Base-by-base conservation (phyloP, 176 grass and related monocot genomes). In the Aegilops bicornis region DNA sequence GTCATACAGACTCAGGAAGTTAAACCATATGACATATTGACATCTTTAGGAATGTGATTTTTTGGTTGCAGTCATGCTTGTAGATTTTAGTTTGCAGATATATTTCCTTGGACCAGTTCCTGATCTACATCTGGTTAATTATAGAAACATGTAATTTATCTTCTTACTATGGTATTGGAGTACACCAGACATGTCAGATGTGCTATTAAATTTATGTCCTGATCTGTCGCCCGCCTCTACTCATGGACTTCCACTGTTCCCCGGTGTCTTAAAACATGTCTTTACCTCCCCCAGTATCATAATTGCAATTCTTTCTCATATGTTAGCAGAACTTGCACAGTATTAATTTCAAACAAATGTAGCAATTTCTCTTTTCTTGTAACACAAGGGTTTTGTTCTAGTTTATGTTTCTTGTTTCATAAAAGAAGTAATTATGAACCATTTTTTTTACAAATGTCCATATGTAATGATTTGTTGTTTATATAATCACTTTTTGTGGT, bases 141-240 rank as follows among this genome's bases (percentile, higher is more conserved):
- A 35, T 24, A 45, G 58, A 39, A 61, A 42, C 43, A 19, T 30
- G 1, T 72, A 58, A 37, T 76, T 47, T 76, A 27, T 67, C 17
- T 32, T 85, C 33, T 73, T 79, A 16, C 13, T 36, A 60, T 76
- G 37, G 6, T 81, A 32, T 33, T 81, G 68, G 56, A 89, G 56
- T 80, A 81, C 43, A 69, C 22, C 35, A 47, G 35, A 77, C 74
- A 77, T 77, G 74, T 56, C 48, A 71, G 72, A 71, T 71, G 56
- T 50, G 16, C 54, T 19, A 70, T 78, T 78, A 17, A 19, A 78
- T 78, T 85, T 78, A 24, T 64, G 29, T 78, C 60, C 13, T 39
- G 25, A 80, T 39, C 64, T 75, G 17, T 77, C 17, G 10, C 74
- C 16, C 0, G 16, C 73, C 73, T 77, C 27, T 77, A 77, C 16